phyloP scores from a whole-genome alignment of 176 grass and related monocot species.

The Eremochloa ophiuroides region DNA sequence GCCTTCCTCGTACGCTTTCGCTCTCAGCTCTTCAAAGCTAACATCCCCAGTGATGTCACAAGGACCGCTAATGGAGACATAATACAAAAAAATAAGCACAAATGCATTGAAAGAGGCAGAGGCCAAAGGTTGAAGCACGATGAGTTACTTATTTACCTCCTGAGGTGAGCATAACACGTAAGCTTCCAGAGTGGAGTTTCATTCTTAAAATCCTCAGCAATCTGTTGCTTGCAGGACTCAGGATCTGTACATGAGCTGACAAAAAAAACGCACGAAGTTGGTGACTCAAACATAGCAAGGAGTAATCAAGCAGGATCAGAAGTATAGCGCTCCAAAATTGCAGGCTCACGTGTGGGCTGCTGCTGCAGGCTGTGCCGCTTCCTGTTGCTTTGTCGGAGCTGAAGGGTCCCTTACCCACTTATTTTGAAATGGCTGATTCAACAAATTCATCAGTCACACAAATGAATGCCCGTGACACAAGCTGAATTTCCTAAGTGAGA shows the following conservation, averaged over 20 bases:
- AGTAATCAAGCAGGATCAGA: background rate
- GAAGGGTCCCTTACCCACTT: slow-evolving; percentile 64
- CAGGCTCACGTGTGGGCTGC: slow-evolving; percentile 61
- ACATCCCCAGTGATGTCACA: slow-evolving; percentile 80
- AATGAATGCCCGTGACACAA: background rate
- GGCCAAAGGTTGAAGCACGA: background rate
- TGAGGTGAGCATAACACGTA: slow-evolving; percentile 82
- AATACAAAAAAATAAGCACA: background rate
- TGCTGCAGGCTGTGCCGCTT: slow-evolving; percentile 26
- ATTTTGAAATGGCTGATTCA: slow-evolving; percentile 80
- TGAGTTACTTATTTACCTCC: slow-evolving; percentile 30
- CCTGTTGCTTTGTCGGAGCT: slow-evolving; percentile 40
- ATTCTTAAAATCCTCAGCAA: slow-evolving; percentile 82
- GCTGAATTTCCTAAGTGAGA: background rate
- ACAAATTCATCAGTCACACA: slow-evolving; percentile 23
- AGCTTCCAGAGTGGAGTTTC: slow-evolving; percentile 91
- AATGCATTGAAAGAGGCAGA: background rate
- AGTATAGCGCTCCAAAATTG: background rate
- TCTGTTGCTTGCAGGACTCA: slow-evolving; percentile 65
- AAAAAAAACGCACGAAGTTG: background rate
- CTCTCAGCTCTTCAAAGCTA: slow-evolving; percentile 80
- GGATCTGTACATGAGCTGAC: slow-evolving; percentile 67
- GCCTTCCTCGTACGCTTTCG: slow-evolving; percentile 75
- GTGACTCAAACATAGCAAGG: background rate
- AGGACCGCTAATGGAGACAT: slow-evolving; percentile 52